Base-by-base conservation (phyloP, 2,329 filamentous ascomycete species). In the Coniochaeta sp. region DNA sequence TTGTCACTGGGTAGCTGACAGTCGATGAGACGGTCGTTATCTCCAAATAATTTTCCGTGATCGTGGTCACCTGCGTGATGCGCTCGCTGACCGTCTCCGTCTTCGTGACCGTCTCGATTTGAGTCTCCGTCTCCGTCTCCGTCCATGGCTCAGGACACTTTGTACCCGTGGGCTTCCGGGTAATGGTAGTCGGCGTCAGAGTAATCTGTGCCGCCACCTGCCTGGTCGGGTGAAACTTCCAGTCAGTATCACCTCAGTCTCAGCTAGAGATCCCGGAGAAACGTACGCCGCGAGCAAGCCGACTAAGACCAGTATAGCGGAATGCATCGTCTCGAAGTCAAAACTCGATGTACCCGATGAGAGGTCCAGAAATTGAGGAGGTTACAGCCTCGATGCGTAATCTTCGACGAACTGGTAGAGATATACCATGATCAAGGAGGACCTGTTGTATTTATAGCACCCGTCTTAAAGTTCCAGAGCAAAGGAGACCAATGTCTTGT, bases 161-260 rank as follows among this genome's bases (percentile, higher is more conserved):
- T 2, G 58, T 52, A 4, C 58, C 7, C 1, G 58, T 36, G 8
- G 34, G 22, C 22, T 24, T 44, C 54, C 34, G 33, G 26, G 61
- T 64, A 59, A 67, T 57, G 2, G 65, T 66, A 1, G 61, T 62
- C 1, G 67, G 66, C 4, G 61, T 63, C 43, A 68, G 58, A 1
- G 66, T 67, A 28, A 67, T 61, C 19, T 67, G 65, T 33, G 61
- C 66, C 24, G 65, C 58, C 2, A 61, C 60, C 55, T 57, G 60
- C 36, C 66, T 68, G 50, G 26, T n/a, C 19, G 12, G 8, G 2
- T 3, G 3, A 22, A 24, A 22, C 19, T 11, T n/a, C 16, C 19
- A 24, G 19, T 47, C 14, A 47, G 43, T 19, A 19, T 19, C 6
- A 19, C 6, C 19, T 24, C 4, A 11, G 24, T 36, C 34, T 5